Evolutionary conservation across 108 stramenopile genomes (phyloP).

Genomic region (Discostella stelligeroides): DNA sequence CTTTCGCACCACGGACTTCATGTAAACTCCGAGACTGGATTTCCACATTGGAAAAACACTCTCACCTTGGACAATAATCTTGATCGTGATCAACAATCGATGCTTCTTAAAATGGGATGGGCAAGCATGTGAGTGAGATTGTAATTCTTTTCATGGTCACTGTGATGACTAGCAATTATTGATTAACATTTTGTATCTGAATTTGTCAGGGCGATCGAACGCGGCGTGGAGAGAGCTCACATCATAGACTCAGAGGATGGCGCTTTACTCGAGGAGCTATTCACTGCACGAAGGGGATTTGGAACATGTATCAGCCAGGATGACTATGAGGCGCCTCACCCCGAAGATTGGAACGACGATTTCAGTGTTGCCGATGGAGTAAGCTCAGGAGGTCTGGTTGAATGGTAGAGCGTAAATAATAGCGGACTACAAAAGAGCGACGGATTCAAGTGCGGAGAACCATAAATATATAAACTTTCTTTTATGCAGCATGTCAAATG

Average conservation of each 20-base stretch:
- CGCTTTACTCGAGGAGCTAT: slow-evolving; percentile 64
- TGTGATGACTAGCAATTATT: no score
- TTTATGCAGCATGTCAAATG: no score
- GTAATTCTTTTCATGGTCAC: no score
- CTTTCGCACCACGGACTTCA: slow-evolving; percentile 40
- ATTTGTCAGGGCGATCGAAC: slow-evolving; percentile 41
- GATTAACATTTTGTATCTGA: no score
- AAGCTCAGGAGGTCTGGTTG: slow-evolving; percentile 18
- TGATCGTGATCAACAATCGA: slow-evolving; percentile 27
- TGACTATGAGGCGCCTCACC: slow-evolving; percentile 51
- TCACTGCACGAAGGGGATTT: slow-evolving; percentile 58
- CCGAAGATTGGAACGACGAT: slow-evolving; percentile 52
- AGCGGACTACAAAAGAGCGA: no score
- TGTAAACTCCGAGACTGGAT: slow-evolving; percentile 38
- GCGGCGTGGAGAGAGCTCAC: slow-evolving; percentile 69
- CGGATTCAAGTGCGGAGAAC: no score
- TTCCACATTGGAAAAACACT: slow-evolving; percentile 35
- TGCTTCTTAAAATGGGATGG: slow-evolving; percentile 66
- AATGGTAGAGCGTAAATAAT: slow-evolving; percentile 5
- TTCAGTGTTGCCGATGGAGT: slow-evolving; percentile 29
- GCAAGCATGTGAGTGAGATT: slow-evolving; percentile 25
- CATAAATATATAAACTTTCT: no score
- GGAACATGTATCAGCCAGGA: slow-evolving; percentile 67
- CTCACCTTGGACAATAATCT: slow-evolving; percentile 6
- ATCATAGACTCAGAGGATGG: slow-evolving; percentile 64